Evolutionary conservation across 805 yeast species (phyloP), one percentile per base, ranked within the genome.

Genomic region (Yarrowia osloensis): DNA sequence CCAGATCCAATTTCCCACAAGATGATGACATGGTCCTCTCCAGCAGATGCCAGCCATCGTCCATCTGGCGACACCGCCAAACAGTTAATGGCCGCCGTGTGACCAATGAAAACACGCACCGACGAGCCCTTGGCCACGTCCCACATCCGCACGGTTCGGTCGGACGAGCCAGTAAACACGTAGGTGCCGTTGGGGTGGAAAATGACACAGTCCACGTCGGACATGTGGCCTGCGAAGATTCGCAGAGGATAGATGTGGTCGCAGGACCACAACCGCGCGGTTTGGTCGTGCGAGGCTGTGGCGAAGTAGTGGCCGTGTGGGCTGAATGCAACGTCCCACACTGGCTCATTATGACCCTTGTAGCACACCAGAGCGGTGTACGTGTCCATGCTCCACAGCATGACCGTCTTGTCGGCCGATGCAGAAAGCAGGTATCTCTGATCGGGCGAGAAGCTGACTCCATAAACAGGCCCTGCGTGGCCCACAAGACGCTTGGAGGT

Each of bases 61-160:
- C 99, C 99, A 80, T 95, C 98, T 0, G 98, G 98, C 0, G 97
- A 89, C 9, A 91, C 96, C 0, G 96, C 92, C 71, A 91, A 80
- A 21, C 92, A 84, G 70, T 90, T 89, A 24, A 95, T 85, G 0
- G 98, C 89, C n/a, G 93, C 92, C 2, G 92, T 86, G 73, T 93
- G 98, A 1, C 97, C 98, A 77, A 91, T 85, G 76, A 95, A 94
- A 11, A 95, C 87, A 70, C 99, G 84, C 31, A 93, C 98, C 46
- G 96, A 87, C 70, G 86, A 88, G 44, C 99, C 99, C 47, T 87
- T 84, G 40, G 87, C 85, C 28, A 95, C 87, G 77, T 95, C 99
- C 99, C 99, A 95, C 98, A 95, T 93, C 70, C 99, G 84, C 74
- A 96, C 89, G 0, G 98, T 91, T 78, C 92, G 91, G 78, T 95